Percentiles rank a stretch among this genome's conserved stretches.
These are phyloP conservation scores for Raphanus hybrid DNA, from an alignment of 441 rosid species.

Conservation along the genomic window DNA sequence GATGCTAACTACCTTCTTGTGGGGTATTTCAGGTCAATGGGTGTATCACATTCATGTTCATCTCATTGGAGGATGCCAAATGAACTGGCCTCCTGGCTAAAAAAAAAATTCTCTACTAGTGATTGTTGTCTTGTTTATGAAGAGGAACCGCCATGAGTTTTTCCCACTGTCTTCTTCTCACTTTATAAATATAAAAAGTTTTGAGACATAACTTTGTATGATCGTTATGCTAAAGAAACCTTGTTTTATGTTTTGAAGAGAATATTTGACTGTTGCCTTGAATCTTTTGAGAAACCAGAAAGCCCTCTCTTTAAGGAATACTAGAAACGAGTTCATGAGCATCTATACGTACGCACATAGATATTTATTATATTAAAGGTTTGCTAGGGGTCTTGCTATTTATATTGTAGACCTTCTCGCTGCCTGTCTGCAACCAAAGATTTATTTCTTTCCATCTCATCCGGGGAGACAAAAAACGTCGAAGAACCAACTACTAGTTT, in stretches of 20 bases:
- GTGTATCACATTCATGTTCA: conserved; percentile 90
- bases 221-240: conserved; percentile 26
- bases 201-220: conserved; percentile 19
- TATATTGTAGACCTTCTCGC: too few species aligned
- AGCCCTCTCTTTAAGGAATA: conserved; percentile 27
- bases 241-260: conserved; percentile 17
- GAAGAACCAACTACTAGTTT: too few species aligned
- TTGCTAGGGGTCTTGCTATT: conserved; percentile 29
- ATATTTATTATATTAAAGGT: conserved; percentile 13
- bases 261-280: conserved; percentile 13
- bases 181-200: conserved; percentile 22
- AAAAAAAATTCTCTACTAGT: conserved; percentile 17
- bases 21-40: conserved; percentile 75
- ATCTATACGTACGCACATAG: not conserved
- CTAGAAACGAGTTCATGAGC: conserved; percentile 13
- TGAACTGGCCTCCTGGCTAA: conserved; percentile 99
- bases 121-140: conserved; percentile 6
- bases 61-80: conserved; percentile 92
- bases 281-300: conserved; percentile 13
- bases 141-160: conserved; percentile 19
- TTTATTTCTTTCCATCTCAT: too few species aligned
- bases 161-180: not conserved
- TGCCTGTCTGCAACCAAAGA: too few species aligned
- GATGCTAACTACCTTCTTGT: conserved; percentile 1
- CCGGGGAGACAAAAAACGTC: too few species aligned